These are phyloP conservation scores for Chaetomium olivaceum DNA, from an alignment of 2,329 filamentous ascomycete genomes.

Conservation along the genomic window DNA sequence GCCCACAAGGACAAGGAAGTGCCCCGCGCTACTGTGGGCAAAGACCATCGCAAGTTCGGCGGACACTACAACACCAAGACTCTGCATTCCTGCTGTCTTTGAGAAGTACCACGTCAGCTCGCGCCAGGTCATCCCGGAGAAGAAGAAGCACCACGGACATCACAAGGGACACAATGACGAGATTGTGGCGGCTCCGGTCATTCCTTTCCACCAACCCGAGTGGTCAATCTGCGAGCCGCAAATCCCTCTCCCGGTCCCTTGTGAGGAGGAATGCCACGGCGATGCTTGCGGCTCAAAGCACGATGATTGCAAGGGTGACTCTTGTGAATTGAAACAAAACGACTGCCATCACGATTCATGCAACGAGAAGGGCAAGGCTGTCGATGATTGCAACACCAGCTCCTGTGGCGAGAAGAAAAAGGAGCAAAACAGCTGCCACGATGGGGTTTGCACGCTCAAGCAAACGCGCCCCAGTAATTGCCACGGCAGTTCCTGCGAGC, in stretches of 20 bases:
- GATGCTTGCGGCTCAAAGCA: not conserved
- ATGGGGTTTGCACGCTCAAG: not conserved
- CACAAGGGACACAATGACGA: not conserved
- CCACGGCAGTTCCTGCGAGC: not conserved
- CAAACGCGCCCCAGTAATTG: too few relatives aligned
- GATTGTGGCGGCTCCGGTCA: not conserved
- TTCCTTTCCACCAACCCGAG: not conserved
- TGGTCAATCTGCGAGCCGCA: conserved; percentile 17
- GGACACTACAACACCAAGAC: conserved; percentile 21
- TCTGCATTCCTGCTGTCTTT: conserved; percentile 20
- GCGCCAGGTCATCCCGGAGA: not conserved
- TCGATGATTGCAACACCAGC: not conserved
- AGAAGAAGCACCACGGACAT: not conserved
- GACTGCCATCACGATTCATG: not conserved
- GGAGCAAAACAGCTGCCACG: not conserved
- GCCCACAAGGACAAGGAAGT: not conserved
- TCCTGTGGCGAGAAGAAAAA: not conserved
- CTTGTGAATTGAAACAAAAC: not conserved
- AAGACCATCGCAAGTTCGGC: not conserved
- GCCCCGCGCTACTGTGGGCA: not conserved
- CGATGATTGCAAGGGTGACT: not conserved
- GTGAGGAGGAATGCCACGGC: conserved; percentile 2
- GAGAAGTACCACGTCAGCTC: conserved; percentile 11
- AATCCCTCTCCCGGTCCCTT: not conserved
- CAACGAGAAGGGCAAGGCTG: not conserved